Conservation (phyloP, 208 protist species). For the Acanthamoeba lenticulata region DNA sequence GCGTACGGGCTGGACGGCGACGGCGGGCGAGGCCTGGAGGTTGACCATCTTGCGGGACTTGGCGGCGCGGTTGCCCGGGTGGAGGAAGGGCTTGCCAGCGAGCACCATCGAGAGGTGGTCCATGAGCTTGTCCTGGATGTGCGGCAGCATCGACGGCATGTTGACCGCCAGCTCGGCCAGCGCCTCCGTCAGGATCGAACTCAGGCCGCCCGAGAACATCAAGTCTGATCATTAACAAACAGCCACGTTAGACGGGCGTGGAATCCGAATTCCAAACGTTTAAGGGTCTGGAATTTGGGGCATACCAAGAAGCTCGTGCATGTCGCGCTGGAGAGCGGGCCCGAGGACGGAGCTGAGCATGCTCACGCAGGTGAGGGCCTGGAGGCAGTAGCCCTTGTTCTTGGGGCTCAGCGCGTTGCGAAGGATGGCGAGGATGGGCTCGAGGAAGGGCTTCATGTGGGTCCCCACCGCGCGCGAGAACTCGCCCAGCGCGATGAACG, state of each 20-base stretch:
- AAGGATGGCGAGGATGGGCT: slow-evolving; percentile 72
- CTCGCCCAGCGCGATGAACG: slow-evolving; percentile 82
- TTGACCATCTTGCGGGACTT: slow-evolving; percentile 14
- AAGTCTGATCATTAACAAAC: slow-evolving; percentile 43
- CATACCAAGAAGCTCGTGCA: slow-evolving; percentile 57
- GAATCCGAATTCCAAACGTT: not conserved
- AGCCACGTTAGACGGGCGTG: not conserved
- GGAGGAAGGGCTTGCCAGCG: slow-evolving; percentile 41
- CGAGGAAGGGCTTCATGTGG: slow-evolving; percentile 78
- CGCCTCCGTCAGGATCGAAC: slow-evolving; percentile 67
- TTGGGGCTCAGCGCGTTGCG: slow-evolving; percentile 66
- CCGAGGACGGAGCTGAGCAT: slow-evolving; percentile 82
- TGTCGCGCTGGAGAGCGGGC: slow-evolving; percentile 50
- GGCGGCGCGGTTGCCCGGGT: slow-evolving; percentile 11
- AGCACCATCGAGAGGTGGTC: slow-evolving; percentile 52
- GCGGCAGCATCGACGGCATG: slow-evolving; percentile 79
- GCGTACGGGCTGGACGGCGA: not conserved
- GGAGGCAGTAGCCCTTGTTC: slow-evolving; percentile 64
- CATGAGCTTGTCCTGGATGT: slow-evolving; percentile 79
- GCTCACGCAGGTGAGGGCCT: slow-evolving; percentile 81
- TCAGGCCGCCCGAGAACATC: slow-evolving; percentile 78
- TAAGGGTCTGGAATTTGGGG: not conserved
- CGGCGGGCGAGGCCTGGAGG: not conserved
- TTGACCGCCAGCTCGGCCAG: slow-evolving; percentile 75
- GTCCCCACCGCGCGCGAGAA: slow-evolving; percentile 77